A percentile compares a stretch with the other conserved stretches of the same genome.
Evolutionary conservation across 2,329 filamentous ascomycete species (phyloP).

Genomic region (Cyphellophora attinorum): DNA sequence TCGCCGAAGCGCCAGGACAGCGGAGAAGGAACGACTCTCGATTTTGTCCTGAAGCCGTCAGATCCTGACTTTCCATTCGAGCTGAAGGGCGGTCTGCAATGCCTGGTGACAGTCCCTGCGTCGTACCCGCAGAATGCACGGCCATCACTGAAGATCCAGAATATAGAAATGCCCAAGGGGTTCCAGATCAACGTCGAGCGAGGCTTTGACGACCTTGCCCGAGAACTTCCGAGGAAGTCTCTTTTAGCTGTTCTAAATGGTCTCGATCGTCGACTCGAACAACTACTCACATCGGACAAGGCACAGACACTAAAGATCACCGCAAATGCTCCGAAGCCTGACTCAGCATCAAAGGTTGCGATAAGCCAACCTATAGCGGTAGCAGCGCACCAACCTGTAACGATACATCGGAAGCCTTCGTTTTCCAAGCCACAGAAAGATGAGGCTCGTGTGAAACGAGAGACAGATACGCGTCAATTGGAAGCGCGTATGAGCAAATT

Average conservation of each 20-base stretch:
- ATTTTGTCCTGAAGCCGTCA: conserved; percentile 60
- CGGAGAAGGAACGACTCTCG: conserved; percentile 46
- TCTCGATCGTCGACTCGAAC: conserved; percentile 64
- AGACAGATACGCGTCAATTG: conserved; percentile 60
- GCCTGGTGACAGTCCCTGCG: conserved; percentile 55
- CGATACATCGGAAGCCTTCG: background rate
- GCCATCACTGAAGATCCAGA: conserved; percentile 54
- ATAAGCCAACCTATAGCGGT: background rate
- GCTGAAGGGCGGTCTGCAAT: conserved; percentile 55
- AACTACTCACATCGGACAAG: conserved; percentile 59
- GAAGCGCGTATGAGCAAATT: conserved; percentile 64
- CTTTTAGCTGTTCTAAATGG: conserved; percentile 58
- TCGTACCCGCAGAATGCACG: conserved; percentile 47
- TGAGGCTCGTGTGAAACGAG: conserved; percentile 53
- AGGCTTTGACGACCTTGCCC: conserved; percentile 59
- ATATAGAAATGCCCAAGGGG: conserved; percentile 60
- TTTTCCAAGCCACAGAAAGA: conserved; percentile 37
- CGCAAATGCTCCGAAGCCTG: conserved; percentile 43
- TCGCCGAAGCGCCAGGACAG: conserved; percentile 36
- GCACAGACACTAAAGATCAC: conserved; percentile 63
- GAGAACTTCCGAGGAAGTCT: conserved; percentile 45
- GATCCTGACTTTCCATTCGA: conserved; percentile 81
- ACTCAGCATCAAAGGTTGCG: background rate
- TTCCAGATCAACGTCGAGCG: conserved; percentile 69
- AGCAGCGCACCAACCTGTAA: background rate